Conservation (phyloP, 257 asterid genomes). For the Fraxinus pennsylvanica region DNA sequence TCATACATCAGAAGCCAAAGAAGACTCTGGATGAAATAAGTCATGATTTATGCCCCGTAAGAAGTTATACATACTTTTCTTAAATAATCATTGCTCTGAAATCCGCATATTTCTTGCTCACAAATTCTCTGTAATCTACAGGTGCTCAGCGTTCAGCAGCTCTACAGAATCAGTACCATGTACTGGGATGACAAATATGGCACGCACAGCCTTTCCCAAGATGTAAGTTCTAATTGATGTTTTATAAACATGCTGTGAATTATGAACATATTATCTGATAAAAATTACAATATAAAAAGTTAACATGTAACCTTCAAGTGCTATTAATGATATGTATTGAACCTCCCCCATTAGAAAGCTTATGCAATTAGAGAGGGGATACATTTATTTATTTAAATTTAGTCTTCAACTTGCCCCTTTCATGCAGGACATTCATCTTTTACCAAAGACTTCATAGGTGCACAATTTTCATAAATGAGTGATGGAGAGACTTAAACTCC, state of each 20-base stretch:
- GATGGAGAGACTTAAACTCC: too few species aligned
- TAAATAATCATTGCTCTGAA: neutral
- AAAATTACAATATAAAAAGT: neutral
- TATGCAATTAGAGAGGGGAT: neutral
- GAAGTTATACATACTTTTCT: conserved; percentile 27
- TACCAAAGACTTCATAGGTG: neutral
- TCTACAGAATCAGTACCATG: conserved; percentile 98
- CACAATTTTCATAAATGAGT: neutral
- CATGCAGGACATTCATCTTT: neutral
- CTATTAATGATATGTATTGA: neutral
- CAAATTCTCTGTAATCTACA: conserved; percentile 32
- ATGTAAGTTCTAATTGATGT: conserved; percentile 50
- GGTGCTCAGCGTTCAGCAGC: conserved; percentile 97
- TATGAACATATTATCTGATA: neutral
- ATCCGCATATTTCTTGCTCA: conserved; percentile 6
- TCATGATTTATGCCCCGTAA: conserved; percentile 95
- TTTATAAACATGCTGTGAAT: neutral
- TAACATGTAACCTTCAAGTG: too few species aligned
- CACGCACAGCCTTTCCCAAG: conserved; percentile 91
- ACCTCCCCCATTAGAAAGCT: neutral
- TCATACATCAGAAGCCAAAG: conserved; percentile 99
- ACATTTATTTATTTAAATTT: neutral
- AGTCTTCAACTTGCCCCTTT: neutral
- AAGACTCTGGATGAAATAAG: conserved; percentile 93
- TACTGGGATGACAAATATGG: conserved; percentile 99